Evolutionary conservation across 1,139 yeast genomes (phyloP).

Genomic region (Magnusiomyces paraingens): DNA sequence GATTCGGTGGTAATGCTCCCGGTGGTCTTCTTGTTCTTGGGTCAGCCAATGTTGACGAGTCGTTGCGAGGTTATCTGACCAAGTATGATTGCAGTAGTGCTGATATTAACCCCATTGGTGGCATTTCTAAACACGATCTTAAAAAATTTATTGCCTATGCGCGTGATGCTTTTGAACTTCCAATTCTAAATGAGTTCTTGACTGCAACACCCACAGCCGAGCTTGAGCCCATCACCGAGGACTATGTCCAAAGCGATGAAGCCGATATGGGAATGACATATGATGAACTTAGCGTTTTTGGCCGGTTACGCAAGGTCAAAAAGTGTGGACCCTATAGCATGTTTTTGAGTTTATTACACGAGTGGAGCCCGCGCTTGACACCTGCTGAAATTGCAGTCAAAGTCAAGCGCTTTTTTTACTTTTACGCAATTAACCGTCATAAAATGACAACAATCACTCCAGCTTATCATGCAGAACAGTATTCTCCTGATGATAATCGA

Average conservation of each 20-base stretch:
- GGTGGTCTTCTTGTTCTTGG: slow-evolving; percentile 89
- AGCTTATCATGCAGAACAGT: slow-evolving; percentile 93
- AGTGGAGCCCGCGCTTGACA: slow-evolving; percentile 80
- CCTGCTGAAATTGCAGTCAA: slow-evolving; percentile 86
- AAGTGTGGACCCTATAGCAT: slow-evolving; percentile 95
- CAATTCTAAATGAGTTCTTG: slow-evolving; percentile 69
- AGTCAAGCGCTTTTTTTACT: slow-evolving; percentile 87
- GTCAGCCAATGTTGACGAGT: slow-evolving; percentile 97
- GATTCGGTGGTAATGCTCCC: slow-evolving; percentile 46
- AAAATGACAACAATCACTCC: slow-evolving; percentile 97
- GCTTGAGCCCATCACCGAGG: slow-evolving; percentile 87
- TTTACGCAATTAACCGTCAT: slow-evolving; percentile 90
- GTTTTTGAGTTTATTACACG: slow-evolving; percentile 83
- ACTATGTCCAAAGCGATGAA: slow-evolving; percentile 93
- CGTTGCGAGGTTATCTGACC: slow-evolving; percentile 88
- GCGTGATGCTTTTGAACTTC: slow-evolving; percentile 57
- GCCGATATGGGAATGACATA: slow-evolving; percentile 98
- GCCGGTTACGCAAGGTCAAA: slow-evolving; percentile 83
- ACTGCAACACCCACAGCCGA: slow-evolving; percentile 97
- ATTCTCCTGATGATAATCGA: slow-evolving; percentile 96
- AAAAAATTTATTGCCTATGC: slow-evolving; percentile 83
- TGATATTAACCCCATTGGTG: slow-evolving; percentile 95
- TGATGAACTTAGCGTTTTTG: slow-evolving; percentile 86
- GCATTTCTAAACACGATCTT: slow-evolving; percentile 88
- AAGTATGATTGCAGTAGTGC: slow-evolving; percentile 97